Evolutionary conservation across 2,329 filamentous ascomycete genomes (phyloP), one percentile per base, ranked within the genome.

Genomic region (Colletotrichum sp.): DNA sequence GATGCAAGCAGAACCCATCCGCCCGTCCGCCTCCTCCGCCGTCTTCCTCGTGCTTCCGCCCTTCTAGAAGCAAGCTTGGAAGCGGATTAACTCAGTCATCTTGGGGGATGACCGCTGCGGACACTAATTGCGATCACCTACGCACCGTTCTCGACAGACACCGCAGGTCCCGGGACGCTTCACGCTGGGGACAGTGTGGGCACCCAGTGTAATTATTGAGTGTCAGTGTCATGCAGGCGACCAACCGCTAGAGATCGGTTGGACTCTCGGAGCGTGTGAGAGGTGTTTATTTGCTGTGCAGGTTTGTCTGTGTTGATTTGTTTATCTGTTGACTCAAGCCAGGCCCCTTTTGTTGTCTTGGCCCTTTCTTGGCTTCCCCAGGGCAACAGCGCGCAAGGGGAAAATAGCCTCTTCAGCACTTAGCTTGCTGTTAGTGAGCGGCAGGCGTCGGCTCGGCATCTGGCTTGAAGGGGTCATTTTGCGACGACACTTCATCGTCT

Each of bases 211-310:
- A 38, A 66, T 67, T 55, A 36, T 32, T 60, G 63, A 38, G 67
- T 71, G 67, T 72, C 73, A 38, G 67, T 71, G 60, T 72, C 73
- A 75, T 67, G 69, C 73, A 63, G 32, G 60, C 72, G 61, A 67
- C 68, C 32, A 64, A 63, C 69, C 21, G 36, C 36, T 18, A 34
- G 60, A 63, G 69, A 67, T 75, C 55, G 55, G 55, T 26, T 64
- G 63, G 64, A 65, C 67, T 73, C 18, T 73, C 64, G 48, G 70
- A 34, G 58, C 16, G 34, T 65, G 43, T 71, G 26, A 43, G 30
- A 55, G 30, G 57, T 24, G 48, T 21, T 69, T 48, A 72, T 32
- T 21, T 43, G 24, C 24, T 60, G 34, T 43, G 32, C 52, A 43
- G 12, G 16, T 61, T 38, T 21, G 21, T 3, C 55, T 69, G 34